These are phyloP conservation scores for Vicia faba DNA, from an alignment of 306 rosid genomes.

Conservation along the genomic window DNA sequence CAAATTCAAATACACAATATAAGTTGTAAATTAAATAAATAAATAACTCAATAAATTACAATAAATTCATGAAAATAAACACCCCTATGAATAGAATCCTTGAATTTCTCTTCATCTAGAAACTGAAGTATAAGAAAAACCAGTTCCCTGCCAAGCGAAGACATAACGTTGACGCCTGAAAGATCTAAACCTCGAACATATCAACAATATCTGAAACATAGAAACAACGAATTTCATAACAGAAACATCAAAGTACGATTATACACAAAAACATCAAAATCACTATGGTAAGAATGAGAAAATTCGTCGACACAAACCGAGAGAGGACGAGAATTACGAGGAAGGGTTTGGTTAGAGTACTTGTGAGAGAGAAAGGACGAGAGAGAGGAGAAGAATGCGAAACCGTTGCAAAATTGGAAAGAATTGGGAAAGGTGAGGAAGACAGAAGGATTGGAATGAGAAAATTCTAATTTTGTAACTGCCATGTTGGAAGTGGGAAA, in stretches of 20 bases:
- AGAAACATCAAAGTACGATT: slow-evolving; percentile 1
- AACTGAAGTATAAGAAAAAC: slow-evolving; percentile 99
- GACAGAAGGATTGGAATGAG: no score
- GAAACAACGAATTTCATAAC: slow-evolving; percentile 43
- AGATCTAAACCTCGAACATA: slow-evolving; percentile 58
- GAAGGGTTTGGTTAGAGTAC: no score
- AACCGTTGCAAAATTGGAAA: no score
- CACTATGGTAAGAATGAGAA: slow-evolving; percentile 8
- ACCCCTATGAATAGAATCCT: slow-evolving; percentile 92
- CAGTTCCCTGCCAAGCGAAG: slow-evolving; percentile 98
- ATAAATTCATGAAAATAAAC: slow-evolving; percentile 11
- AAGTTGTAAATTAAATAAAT: slow-evolving; percentile 4
- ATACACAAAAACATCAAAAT: slow-evolving; percentile 22
- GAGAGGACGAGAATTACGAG: no score
- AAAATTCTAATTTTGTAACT: no score
- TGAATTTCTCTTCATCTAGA: slow-evolving; percentile 97
- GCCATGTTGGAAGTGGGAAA: no score
- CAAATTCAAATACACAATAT: slow-evolving; percentile 38
- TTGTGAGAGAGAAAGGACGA: no score
- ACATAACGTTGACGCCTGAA: slow-evolving; percentile 58
- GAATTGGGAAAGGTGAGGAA: no score
- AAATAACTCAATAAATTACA: background rate
- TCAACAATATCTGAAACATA: slow-evolving; percentile 56
- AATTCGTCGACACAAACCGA: slow-evolving; percentile 29
- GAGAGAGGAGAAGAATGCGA: no score